Conservation (phyloP, 148 eudicot genomes). For the Rhododendron ovatum region DNA sequence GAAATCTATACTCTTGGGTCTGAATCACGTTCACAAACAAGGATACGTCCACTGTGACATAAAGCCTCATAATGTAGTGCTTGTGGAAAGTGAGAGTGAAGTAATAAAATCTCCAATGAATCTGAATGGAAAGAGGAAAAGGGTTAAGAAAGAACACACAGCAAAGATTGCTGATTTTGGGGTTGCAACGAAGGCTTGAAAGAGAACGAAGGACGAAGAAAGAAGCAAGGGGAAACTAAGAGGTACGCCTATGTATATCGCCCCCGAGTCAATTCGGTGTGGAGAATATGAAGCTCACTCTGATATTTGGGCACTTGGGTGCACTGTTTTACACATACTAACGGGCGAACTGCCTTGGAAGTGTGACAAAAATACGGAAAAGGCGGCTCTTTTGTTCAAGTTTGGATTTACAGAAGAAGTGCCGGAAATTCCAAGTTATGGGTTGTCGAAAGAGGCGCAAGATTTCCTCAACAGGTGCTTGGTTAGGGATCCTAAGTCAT, state of each 20-base stretch:
- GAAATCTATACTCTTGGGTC: constrained; percentile 3
- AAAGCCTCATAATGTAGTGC: constrained; percentile 19
- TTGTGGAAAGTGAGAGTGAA: not conserved
- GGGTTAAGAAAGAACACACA: not conserved
- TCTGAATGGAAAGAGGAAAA: not conserved
- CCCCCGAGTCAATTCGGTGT: not conserved
- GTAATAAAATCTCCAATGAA: not conserved
- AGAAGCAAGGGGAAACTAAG: not conserved
- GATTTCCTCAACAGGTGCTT: not conserved
- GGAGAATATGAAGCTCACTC: constrained; percentile 4
- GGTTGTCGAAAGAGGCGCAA: not conserved
- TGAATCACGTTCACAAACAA: constrained; percentile 3
- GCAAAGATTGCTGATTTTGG: constrained; percentile 17
- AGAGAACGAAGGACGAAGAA: not conserved
- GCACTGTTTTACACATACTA: constrained; percentile 8
- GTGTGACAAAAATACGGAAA: not conserved
- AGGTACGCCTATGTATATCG: not conserved
- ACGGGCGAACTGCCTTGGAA: not conserved
- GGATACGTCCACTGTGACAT: constrained; percentile 25
- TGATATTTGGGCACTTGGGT: constrained; percentile 23
- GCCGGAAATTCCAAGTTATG: not conserved
- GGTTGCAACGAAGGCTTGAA: not conserved
- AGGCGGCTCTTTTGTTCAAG: not conserved
- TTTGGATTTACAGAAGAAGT: not conserved
- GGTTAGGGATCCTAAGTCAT: not conserved